Evolutionary conservation across 2,329 filamentous ascomycete species (phyloP), one percentile per base, ranked within the genome.

Genomic region (Alternaria ventricosa): DNA sequence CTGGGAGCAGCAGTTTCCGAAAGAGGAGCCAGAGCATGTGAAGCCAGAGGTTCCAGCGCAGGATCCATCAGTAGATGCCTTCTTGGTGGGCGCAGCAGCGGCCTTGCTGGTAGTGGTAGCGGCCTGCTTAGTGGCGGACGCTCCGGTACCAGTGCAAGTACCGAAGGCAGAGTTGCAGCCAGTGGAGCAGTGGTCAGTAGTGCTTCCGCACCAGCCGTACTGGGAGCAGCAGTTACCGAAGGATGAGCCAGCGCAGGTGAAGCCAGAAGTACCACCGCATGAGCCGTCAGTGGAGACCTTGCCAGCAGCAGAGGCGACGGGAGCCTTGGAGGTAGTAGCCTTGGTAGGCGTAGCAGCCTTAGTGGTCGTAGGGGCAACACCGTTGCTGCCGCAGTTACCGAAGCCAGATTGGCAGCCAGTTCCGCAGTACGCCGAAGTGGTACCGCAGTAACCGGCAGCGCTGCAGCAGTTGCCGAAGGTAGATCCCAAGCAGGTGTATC

Each of bases 191-290:
- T 79, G 69, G 22, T 55, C 69, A 6, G 64, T 58, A 12, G 72
- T 75, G 18, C 70, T 68, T 18, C 76, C 77, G 60, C 84, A 85
- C 65, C 73, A 79, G 20, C 81, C 80, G 64, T 77, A 78, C 58
- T 71, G 71, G 11, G 78, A 82, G 75, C 83, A 85, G 75, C 83
- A 84, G 66, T 81, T 76, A 5, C 83, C 83, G 63, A 81, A 84
- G 5, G 71, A 55, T 56, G 79, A 81, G 20, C 82, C 82, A 18
- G 73, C 61, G 71, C 83, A 85, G 13, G 82, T 84, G 67, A 59
- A 70, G 6, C 67, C 67, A 18, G 36, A 59, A 5, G 66, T 67
- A 23, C 67, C 71, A 28, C 56, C 69, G 56, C 72, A 76, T 8
- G 64, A 71, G 22, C 67, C 73, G 46, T 76, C 72, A 10, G 69